A percentile compares a stretch with the other conserved stretches of the same genome.
Evolutionary conservation across 1,284 basidiomycete species (phyloP).

Genomic region (Tilletia caries): DNA sequence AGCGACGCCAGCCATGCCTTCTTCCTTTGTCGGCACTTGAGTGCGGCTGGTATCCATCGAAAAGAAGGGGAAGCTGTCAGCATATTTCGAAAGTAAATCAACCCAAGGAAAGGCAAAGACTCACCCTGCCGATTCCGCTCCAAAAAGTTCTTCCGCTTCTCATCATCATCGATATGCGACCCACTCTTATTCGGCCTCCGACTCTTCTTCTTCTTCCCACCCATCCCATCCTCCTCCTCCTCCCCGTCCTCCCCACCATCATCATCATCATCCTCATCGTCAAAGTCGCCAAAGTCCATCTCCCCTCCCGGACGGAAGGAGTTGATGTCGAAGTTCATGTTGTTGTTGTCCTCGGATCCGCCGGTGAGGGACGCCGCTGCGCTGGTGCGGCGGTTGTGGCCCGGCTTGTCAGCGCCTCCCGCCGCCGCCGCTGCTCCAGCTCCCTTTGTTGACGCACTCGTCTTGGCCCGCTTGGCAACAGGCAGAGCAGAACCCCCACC

Average conservation of each 20-base stretch:
- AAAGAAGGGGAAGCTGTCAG: conserved; percentile 19
- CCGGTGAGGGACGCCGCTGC: not conserved
- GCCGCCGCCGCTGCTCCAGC: conserved; percentile 22
- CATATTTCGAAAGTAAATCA: not conserved
- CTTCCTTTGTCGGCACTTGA: conserved; percentile 97
- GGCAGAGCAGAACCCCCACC: not conserved
- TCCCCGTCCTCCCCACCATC: conserved; percentile 17
- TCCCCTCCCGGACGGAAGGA: not conserved
- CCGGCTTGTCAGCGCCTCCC: conserved; percentile 14
- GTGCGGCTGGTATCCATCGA: conserved; percentile 66
- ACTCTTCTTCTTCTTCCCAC: conserved; percentile 26
- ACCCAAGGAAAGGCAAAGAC: not conserved
- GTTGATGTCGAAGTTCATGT: not conserved
- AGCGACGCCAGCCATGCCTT: conserved; percentile 93
- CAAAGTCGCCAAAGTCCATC: conserved; percentile 16
- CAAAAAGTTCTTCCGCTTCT: conserved; percentile 50
- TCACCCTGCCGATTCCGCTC: conserved; percentile 47
- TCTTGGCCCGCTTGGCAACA: conserved; percentile 42
- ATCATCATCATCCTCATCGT: conserved; percentile 27
- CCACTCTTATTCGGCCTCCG: conserved; percentile 36
- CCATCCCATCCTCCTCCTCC: conserved; percentile 10
- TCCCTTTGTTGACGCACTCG: conserved; percentile 55
- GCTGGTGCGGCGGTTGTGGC: conserved; percentile 13
- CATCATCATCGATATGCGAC: conserved; percentile 46
- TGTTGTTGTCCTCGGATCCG: conserved; percentile 9